Evolutionary conservation across 352 stramenopile species (phyloP), one percentile per base, ranked within the genome.

Genomic region (Pythium plurisporium): DNA sequence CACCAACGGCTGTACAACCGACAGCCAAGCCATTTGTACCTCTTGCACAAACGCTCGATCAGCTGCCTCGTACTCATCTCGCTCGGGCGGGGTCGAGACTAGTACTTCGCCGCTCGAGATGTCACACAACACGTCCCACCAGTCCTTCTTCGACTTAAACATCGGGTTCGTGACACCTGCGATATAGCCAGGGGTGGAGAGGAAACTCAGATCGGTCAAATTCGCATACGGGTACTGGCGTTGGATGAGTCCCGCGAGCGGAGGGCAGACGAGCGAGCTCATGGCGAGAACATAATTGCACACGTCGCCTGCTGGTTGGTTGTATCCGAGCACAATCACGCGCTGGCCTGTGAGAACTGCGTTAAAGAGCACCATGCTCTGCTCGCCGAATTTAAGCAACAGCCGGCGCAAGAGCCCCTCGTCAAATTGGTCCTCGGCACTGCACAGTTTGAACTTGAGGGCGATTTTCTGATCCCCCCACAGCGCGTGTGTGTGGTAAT

Each of bases 141-240:
- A 96, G 46, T 96, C 87, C 20, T 74, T 73, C 60, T 94, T 93
- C 49, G 81, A 86, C 62, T 95, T 94, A 59, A 96, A 96, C 87
- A 96, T 96, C 2, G 88, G 88, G 51, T 96, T 96, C 17, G 87
- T 97, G 54, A 96, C 87, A 3, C 89, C 89, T 29, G 89, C 89
- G 61, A 96, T 93, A 69, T 82, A 97, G 2, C 87, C 87, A 0
- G 85, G 83, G 17, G 74, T 89, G 1, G 72, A 74, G 23, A 97
- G 55, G 56, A 97, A 96, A 33, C 75, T 79, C 48, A 97, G 65
- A 65, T 97, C 87, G 9, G 86, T 95, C 17, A 97, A 52, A 45
- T 95, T 96, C 14, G 88, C 87, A 59, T 96, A 95, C 67, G 86
- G 86, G 34, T 79, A 94, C 46, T 94, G 83, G 9, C 86, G 80